These are phyloP conservation scores for Symbiodinium pilosum DNA, from an alignment of 73 alveolate species.

Conservation along the genomic window DNA sequence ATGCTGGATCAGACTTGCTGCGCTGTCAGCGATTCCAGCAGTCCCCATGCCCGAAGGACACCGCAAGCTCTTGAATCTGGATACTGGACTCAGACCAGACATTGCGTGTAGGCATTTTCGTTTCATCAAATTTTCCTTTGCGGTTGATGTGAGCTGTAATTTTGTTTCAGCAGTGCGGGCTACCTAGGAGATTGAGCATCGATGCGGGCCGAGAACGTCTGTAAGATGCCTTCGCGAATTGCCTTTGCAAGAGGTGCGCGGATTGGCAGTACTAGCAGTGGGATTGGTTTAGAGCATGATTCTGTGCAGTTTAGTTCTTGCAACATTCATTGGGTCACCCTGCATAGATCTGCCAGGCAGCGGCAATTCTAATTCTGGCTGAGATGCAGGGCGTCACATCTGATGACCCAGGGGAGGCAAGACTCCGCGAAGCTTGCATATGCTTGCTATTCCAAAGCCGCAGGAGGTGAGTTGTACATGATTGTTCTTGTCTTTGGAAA, in stretches of 20 bases:
- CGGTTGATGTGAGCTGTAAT: no score
- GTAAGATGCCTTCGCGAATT: background rate
- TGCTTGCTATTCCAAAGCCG: no score
- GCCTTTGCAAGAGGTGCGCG: constrained; percentile 38
- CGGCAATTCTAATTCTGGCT: no score
- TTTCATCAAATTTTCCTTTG: no score
- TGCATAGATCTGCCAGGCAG: no score
- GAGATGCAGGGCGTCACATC: background rate
- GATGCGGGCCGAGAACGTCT: constrained; percentile 35
- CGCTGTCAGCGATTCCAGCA: background rate
- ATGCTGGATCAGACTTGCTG: background rate
- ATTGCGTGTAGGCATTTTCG: no score
- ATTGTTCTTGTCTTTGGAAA: no score
- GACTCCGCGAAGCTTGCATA: no score
- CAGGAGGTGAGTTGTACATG: no score
- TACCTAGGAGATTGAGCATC: constrained; percentile 27
- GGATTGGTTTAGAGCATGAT: no score
- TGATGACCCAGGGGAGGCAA: background rate
- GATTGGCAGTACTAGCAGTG: background rate
- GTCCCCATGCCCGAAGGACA: background rate
- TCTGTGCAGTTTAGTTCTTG: background rate
- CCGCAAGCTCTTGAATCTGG: background rate
- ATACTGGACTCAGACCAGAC: background rate
- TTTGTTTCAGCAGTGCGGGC: background rate
- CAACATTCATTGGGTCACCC: background rate